These are phyloP conservation scores for Diaporthe helianthi DNA, from an alignment of 2,329 filamentous ascomycete genomes.

Conservation along the genomic window DNA sequence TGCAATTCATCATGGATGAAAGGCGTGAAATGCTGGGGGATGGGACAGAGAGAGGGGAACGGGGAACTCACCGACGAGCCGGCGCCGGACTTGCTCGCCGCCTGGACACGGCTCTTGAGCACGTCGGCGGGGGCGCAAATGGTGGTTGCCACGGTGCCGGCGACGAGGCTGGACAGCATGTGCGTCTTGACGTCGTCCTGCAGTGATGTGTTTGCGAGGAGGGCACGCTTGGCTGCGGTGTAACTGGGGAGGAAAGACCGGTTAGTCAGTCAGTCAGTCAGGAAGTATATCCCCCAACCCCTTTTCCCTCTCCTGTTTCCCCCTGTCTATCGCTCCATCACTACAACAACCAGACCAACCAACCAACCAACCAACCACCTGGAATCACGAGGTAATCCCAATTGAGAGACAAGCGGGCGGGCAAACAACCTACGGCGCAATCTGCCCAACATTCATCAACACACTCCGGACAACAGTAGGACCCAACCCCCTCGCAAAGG, in stretches of 20 bases:
- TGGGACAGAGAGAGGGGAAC: too few relatives aligned
- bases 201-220: slow-evolving; percentile 40
- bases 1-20: too few relatives aligned
- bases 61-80: slow-evolving; percentile 17
- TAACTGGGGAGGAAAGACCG: slow-evolving; percentile 36
- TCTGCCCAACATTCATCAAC: slow-evolving; percentile 55
- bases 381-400: too few relatives aligned
- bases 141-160: slow-evolving; percentile 55
- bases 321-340: too few relatives aligned
- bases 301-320: too few relatives aligned
- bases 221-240: slow-evolving; percentile 45
- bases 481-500: slow-evolving; percentile 48
- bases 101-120: slow-evolving; percentile 52
- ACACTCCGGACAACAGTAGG: slow-evolving; percentile 52
- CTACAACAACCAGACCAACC: too few relatives aligned
- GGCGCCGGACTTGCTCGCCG: slow-evolving; percentile 37
- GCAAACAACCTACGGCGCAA: slow-evolving; percentile 49
- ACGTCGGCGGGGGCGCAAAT: slow-evolving; percentile 54
- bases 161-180: slow-evolving; percentile 48
- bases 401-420: too few relatives aligned
- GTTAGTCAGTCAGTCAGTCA: background rate
- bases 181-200: slow-evolving; percentile 51
- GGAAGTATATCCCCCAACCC: too few relatives aligned
- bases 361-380: too few relatives aligned
- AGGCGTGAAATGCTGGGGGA: too few relatives aligned